Evolutionary conservation across 768 basidiomycete genomes (phyloP).

Genomic region (Trametes punicea): DNA sequence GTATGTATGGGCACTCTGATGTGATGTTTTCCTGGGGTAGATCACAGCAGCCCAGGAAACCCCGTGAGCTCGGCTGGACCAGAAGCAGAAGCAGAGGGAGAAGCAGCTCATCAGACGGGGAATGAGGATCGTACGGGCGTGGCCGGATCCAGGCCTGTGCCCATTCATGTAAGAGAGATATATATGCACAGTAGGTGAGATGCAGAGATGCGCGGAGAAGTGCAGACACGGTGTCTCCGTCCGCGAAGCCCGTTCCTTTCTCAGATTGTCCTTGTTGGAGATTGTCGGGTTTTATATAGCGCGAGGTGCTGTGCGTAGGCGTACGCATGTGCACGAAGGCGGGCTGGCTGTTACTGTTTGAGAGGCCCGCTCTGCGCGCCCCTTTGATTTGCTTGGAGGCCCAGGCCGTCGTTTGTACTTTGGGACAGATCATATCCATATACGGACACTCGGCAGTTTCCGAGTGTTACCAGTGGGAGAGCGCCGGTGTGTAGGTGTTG

Average conservation of each 20-base stretch:
- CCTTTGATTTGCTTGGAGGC: not conserved
- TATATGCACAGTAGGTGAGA: not conserved
- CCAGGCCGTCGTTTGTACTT: not conserved
- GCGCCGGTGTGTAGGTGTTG: no score
- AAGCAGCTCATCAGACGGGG: no score
- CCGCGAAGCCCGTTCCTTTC: not conserved
- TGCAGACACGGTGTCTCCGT: not conserved
- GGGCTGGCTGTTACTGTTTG: not conserved
- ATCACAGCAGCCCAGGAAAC: no score
- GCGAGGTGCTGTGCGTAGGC: not conserved
- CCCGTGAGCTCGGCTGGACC: no score
- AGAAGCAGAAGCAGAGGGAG: no score
- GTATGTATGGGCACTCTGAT: no score
- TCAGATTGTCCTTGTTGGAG: not conserved
- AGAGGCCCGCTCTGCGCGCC: not conserved
- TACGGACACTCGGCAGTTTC: slow-evolving; percentile 7
- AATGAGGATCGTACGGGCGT: no score
- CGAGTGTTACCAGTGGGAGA: not conserved
- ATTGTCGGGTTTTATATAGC: not conserved
- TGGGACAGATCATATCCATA: not conserved
- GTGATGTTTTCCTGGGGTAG: not conserved
- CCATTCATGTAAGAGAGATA: not conserved
- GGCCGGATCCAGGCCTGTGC: no score
- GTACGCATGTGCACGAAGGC: not conserved
- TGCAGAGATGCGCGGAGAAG: not conserved